Base-by-base conservation (phyloP, 164 flowering plant species). In the Brasenia schreberi region DNA sequence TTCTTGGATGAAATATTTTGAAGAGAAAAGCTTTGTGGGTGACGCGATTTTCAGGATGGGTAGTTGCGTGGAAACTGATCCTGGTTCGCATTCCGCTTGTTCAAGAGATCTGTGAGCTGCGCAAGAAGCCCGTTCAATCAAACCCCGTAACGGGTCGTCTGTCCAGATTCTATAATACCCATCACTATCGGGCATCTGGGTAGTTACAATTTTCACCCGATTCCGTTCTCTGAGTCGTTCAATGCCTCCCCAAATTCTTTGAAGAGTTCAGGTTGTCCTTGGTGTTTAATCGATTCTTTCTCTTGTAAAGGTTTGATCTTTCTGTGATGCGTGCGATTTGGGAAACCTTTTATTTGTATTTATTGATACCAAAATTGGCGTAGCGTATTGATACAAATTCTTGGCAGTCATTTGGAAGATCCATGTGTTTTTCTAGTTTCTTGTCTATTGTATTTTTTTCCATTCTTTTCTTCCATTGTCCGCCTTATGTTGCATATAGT, bases 61-160 rank as follows among this genome's bases (percentile, higher is more conserved):
- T 70, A 42, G 71, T 85, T 79, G 97, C 98, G 14, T 89, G 97
- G 98, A 90, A 87, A 74, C 73, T 89, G 43, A 91, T 94, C 11
- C 82, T 87, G 67, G 90, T 84, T 70, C 98, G 87, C 65, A 96
- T 94, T 19, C 96, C 98, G 42, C 67, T 94, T 66, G 89, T 90
- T 52, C 98, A 89, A 72, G 98, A 90, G 72, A 84, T 89, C n/a
- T 87, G 75, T 67, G 89, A 90, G 17, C 71, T 87, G 64, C 73
- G 80, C 49, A 84, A 89, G 75, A 93, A 89, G 69, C 72, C 83
- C 6, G 18, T 43, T 3, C 79, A 76, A 62, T 77, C 82, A 0
- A 88, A 84, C 73, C 92, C 87, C n/a, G 74, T 69, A 17, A 71
- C 80, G 60, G 77, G 89, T 56, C 62, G 92, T 1, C 61, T 85